phyloP scores from a whole-genome alignment of 179 eudicot genomes.

The Patellifolia procumbens region DNA sequence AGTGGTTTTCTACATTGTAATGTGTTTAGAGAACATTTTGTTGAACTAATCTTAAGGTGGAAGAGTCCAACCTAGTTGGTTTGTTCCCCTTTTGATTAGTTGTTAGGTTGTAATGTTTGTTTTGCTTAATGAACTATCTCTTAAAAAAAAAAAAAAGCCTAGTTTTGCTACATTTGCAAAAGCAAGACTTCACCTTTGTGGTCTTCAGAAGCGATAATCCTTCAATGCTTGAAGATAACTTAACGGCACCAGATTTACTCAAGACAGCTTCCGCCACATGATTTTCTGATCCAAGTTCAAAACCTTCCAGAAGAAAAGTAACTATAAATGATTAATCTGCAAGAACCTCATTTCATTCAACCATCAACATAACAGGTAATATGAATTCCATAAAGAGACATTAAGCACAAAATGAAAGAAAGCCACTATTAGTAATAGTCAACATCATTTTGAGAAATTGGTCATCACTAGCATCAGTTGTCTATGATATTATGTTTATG shows the following conservation, averaged over 20 bases:
- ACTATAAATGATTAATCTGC: conserved; percentile 5
- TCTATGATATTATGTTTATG: not conserved
- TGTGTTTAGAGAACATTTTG: too few relatives aligned
- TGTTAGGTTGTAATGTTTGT: too few relatives aligned
- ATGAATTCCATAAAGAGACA: not conserved
- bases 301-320: conserved; percentile 49
- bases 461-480: not conserved
- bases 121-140: too few relatives aligned
- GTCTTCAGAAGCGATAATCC: conserved; percentile 84
- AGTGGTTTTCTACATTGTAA: too few relatives aligned
- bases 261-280: conserved; percentile 81
- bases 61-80: too few relatives aligned
- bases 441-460: not conserved
- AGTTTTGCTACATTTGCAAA: not conserved
- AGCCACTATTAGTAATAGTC: not conserved
- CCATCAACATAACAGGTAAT: not conserved
- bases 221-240: conserved; percentile 69
- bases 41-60: too few relatives aligned
- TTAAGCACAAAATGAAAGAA: not conserved
- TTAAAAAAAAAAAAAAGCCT: too few relatives aligned
- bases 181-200: conserved; percentile 56
- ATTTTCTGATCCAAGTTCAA: conserved; percentile 93
- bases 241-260: conserved; percentile 60
- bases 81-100: too few relatives aligned
- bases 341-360: not conserved